These are phyloP conservation scores for Penicillium capsulatum DNA, from an alignment of 2,329 filamentous ascomycete genomes.

Conservation along the genomic window DNA sequence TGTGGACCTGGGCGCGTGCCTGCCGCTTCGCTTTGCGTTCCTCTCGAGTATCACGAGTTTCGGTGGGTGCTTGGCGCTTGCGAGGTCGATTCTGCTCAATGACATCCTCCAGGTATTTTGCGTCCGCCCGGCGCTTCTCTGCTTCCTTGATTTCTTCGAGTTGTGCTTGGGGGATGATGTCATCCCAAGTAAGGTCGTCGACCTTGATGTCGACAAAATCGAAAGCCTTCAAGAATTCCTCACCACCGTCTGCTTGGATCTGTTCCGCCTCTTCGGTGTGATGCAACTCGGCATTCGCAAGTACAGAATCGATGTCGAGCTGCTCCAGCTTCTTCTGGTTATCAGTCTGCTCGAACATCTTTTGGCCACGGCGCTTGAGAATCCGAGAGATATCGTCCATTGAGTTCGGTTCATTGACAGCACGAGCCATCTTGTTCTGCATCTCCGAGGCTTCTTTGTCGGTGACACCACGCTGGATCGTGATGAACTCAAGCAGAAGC, in stretches of 20 bases:
- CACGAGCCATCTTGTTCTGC: conserved; percentile 69
- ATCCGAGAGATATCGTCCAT: conserved; percentile 95
- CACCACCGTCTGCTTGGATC: conserved; percentile 90
- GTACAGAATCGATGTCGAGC: conserved; percentile 92
- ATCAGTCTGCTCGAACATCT: conserved; percentile 96
- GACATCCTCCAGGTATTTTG: conserved; percentile 74
- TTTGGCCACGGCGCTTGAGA: conserved; percentile 95
- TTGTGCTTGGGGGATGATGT: conserved; percentile 93
- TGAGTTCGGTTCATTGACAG: conserved; percentile 74
- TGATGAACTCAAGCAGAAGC: conserved; percentile 93
- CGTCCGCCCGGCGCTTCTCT: conserved; percentile 78
- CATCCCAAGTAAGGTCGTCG: conserved; percentile 88
- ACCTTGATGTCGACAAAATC: conserved; percentile 98
- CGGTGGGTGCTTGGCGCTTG: conserved; percentile 61
- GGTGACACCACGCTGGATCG: conserved; percentile 93
- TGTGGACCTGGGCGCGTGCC: conserved; percentile 59
- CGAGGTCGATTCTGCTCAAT: conserved; percentile 83
- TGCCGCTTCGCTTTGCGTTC: conserved; percentile 67
- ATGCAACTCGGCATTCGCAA: conserved; percentile 94
- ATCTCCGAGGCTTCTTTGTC: conserved; percentile 86
- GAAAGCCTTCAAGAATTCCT: conserved; percentile 84
- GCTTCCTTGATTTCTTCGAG: conserved; percentile 84
- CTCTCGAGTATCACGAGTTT: conserved; percentile 50
- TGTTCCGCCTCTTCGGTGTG: conserved; percentile 94
- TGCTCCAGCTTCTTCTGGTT: conserved; percentile 97